Conservation (phyloP, 83 land plant species). For the Picea abies region DNA sequence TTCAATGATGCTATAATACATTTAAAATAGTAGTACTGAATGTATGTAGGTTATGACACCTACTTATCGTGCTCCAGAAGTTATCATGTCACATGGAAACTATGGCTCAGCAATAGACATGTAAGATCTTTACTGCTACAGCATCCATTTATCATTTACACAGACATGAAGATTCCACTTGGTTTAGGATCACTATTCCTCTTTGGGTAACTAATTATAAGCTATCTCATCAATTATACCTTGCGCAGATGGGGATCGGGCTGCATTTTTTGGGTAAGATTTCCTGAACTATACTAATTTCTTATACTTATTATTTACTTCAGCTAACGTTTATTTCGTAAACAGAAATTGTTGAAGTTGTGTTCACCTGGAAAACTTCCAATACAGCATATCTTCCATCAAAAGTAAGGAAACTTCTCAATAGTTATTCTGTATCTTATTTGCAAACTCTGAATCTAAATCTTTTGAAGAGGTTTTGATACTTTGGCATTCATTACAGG, state of each 20-base stretch:
- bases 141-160: background rate
- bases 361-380: background rate
- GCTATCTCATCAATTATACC: no score
- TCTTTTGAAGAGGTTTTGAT: no score
- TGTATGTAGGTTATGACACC: background rate
- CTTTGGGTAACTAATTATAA: background rate
- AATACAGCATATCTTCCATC: background rate
- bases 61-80: conserved; percentile 1
- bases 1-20: no score
- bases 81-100: background rate
- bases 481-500: no score
- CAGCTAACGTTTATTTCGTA: no score
- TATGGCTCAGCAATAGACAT: background rate
- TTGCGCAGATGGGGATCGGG: background rate
- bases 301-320: background rate
- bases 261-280: conserved; percentile 6
- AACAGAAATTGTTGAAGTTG: no score
- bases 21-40: no score
- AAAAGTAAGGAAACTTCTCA: no score
- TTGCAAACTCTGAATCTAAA: no score
- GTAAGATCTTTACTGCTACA: background rate
- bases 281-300: background rate
- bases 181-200: background rate
- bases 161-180: no score
- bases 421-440: no score